Percentiles rank a stretch among this genome's conserved stretches.
These are phyloP conservation scores for Neurospora hispaniola DNA, from an alignment of 495 filamentous ascomycete species.

Conservation along the genomic window DNA sequence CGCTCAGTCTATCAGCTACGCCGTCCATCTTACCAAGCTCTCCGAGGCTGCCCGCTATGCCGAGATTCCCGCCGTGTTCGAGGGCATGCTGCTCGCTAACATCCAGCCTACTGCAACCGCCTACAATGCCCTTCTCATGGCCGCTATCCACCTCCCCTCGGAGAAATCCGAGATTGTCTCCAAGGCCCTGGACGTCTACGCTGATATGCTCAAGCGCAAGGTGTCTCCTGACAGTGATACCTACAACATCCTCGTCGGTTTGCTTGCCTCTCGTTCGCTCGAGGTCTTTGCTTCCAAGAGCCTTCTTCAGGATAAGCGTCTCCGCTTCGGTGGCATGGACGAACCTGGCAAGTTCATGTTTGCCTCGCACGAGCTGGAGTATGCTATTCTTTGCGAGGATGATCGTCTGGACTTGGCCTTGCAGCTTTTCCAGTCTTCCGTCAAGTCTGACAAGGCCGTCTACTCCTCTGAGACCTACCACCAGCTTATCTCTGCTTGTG, in stretches of 20 bases:
- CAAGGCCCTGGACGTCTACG: conserved; percentile 89
- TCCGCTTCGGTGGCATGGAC: conserved; percentile 75
- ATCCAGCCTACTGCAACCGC: conserved; percentile 68
- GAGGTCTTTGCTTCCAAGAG: conserved; percentile 60
- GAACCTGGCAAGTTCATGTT: conserved; percentile 86
- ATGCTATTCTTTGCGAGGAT: conserved; percentile 72
- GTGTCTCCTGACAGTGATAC: conserved; percentile 73
- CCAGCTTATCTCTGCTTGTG: conserved; percentile 73
- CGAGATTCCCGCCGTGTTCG: conserved; percentile 83
- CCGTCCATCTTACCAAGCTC: conserved; percentile 64
- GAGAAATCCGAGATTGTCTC: conserved; percentile 70
- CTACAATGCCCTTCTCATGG: conserved; percentile 81
- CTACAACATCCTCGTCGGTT: conserved; percentile 72
- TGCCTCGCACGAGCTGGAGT: conserved; percentile 72
- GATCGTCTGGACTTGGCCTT: conserved; percentile 74
- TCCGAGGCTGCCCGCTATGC: conserved; percentile 56
- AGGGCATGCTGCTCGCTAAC: conserved; percentile 68
- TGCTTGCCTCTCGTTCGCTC: conserved; percentile 68
- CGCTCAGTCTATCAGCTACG: conserved; percentile 55
- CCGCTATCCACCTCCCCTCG: conserved; percentile 63
- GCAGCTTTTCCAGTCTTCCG: conserved; percentile 70
- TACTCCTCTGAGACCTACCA: conserved; percentile 62
- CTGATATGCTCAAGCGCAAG: conserved; percentile 84
- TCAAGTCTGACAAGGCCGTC: conserved; percentile 46
- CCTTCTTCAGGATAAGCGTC: conserved; percentile 59